A percentile compares a stretch with the other conserved stretches of the same genome.
Conservation (phyloP, 148 eudicot genomes). For the Rhododendron ovatum region DNA sequence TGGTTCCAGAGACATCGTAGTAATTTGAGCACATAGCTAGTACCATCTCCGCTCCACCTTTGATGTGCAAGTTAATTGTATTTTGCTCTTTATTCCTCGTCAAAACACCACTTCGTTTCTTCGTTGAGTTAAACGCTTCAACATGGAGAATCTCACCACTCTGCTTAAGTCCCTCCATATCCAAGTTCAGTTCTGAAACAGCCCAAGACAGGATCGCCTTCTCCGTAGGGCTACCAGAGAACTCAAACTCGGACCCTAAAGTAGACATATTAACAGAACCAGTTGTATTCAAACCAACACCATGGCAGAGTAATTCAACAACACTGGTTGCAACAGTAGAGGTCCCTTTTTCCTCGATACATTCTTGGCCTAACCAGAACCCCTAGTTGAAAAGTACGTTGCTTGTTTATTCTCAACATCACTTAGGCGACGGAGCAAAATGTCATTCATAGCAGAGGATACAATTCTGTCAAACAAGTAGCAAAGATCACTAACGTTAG, state of each 20-base stretch:
- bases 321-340: background rate
- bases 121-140: conserved; percentile 9
- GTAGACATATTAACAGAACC: background rate
- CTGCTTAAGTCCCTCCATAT: conserved; percentile 6
- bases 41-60: conserved; percentile 13
- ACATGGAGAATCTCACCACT: conserved; percentile 3
- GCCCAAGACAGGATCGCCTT: conserved; percentile 17
- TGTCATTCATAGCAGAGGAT: too few species aligned
- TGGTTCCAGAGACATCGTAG: background rate
- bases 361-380: background rate
- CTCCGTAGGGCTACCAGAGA: conserved; percentile 3
- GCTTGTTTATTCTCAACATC: too few species aligned
- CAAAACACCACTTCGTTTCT: conserved; percentile 11
- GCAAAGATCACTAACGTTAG: too few species aligned
- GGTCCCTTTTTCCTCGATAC: background rate
- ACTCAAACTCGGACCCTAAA: background rate
- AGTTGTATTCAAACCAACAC: background rate
- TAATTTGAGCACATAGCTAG: background rate
- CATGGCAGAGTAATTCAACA: background rate
- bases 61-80: conserved; percentile 4
- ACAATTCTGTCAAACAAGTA: too few species aligned
- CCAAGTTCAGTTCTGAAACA: conserved; percentile 8
- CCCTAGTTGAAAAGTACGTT: too few species aligned
- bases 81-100: conserved; percentile 5
- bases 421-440: too few species aligned